Percentiles rank a stretch among this genome's conserved stretches.
These are phyloP conservation scores for Wickerhamiella brachini DNA, from an alignment of 805 yeast species.

Conservation along the genomic window DNA sequence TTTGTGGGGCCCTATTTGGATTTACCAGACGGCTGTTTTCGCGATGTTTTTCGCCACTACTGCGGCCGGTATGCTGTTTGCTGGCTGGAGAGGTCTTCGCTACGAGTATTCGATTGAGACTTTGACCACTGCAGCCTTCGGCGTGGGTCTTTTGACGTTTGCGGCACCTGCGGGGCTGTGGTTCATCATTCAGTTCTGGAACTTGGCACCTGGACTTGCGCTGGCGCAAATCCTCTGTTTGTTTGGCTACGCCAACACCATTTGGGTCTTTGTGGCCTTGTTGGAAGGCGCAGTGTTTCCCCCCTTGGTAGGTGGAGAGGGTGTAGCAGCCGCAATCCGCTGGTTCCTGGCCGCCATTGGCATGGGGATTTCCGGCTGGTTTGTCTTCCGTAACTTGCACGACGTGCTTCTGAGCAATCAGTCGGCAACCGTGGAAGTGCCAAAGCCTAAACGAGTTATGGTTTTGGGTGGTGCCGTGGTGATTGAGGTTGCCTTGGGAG, in stretches of 20 bases:
- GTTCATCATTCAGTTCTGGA: constrained; percentile 38
- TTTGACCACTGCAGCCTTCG: constrained; percentile 51
- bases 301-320: constrained; percentile 31
- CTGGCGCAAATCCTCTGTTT: constrained; percentile 52
- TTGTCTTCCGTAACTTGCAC: constrained; percentile 19
- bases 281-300: constrained; percentile 45
- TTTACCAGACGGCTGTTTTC: constrained; percentile 67
- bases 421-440: background rate
- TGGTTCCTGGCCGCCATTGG: constrained; percentile 53
- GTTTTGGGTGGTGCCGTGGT: constrained; percentile 1
- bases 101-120: constrained; percentile 48
- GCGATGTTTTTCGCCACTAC: constrained; percentile 65
- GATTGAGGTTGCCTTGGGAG: constrained; percentile 27
- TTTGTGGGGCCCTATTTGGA: constrained; percentile 83
- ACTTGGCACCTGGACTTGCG: constrained; percentile 32
- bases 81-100: constrained; percentile 29
- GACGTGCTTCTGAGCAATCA: constrained; percentile 18
- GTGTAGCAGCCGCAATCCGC: constrained; percentile 33
- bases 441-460: constrained; percentile 2
- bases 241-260: constrained; percentile 71
- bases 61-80: constrained; percentile 48
- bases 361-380: constrained; percentile 43
- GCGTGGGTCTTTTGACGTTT: constrained; percentile 67
- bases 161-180: constrained; percentile 47
- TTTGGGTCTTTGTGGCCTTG: constrained; percentile 76